Evolutionary conservation across 257 asterid species (phyloP), one percentile per base, ranked within the genome.

Genomic region (Jasminum sambac): DNA sequence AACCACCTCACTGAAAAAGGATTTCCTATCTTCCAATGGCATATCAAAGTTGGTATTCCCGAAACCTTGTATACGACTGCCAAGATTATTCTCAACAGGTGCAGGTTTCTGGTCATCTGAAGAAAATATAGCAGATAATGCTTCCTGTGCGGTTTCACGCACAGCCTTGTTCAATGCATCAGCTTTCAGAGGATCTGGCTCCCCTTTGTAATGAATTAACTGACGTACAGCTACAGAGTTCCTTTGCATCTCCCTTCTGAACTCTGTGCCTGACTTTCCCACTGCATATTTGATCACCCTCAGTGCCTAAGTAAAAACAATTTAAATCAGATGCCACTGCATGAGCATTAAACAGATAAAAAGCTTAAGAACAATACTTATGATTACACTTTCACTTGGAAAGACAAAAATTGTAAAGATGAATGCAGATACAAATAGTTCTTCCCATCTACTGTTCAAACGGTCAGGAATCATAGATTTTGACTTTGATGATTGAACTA

Each of bases 231-330:
- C 79, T 72, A 89, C 91, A 2, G 99, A 91, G 80, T 95, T 86
- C 85, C 99, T 84, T 74, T 95, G 99, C 96, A 95, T 95, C 86
- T 95, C 99, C 80, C 99, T 89, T 83, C 90, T 85, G 73, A 95
- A 95, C 81, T 88, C 98, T 23, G 93, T 76, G 80, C 99, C 96
- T 0, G 99, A 91, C 88, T 95, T 95, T 68, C 90, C 97, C 73
- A 95, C 90, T 0, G 95, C 91, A 80, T 95, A 95, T 78, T 95
- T 95, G 79, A 95, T 84, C 69, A 91, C 83, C 77, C 99, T 86
- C 46, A 95, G 77, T 64, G 98, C 98, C 99, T 94, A 78, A 63
- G 63, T 34, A 64, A 69, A 69, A 23, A 76, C 64, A 38, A 66
- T 19, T 23, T 39, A 43, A 77, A 66, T 40, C n/a, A 57, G 10